A percentile compares a stretch with the other conserved stretches of the same genome.
Conservation (phyloP, 768 basidiomycete species). For the Paxillus involutus region DNA sequence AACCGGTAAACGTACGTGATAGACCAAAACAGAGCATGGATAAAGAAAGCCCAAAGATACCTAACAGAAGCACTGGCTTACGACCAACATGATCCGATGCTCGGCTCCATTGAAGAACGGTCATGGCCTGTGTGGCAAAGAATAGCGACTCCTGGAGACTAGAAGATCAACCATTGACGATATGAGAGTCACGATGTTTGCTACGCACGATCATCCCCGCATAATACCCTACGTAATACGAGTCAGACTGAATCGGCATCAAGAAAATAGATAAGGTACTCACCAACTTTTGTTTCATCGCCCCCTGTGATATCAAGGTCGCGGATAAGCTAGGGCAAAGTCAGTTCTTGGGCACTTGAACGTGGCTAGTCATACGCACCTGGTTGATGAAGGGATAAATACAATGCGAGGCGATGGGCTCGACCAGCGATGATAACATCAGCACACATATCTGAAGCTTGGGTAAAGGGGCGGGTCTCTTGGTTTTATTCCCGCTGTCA, state of each 20-base stretch:
- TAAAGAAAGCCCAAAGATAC: conserved; percentile 57
- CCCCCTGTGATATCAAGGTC: conserved; percentile 39
- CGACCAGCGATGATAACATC: conserved; percentile 44
- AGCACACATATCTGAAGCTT: conserved; percentile 43
- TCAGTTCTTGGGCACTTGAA: not conserved
- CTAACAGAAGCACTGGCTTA: conserved; percentile 68
- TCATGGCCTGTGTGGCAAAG: conserved; percentile 70
- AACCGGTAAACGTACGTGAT: conserved; percentile 56
- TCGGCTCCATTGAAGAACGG: conserved; percentile 73
- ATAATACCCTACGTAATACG: conserved; percentile 29
- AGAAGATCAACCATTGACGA: conserved; percentile 1
- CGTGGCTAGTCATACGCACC: conserved; percentile 16
- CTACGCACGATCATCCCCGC: conserved; percentile 47
- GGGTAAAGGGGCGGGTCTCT: conserved; percentile 42
- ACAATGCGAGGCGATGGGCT: conserved; percentile 46
- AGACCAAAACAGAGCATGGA: conserved; percentile 69
- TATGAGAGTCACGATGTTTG: not conserved
- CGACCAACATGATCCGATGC: conserved; percentile 69
- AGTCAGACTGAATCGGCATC: not conserved
- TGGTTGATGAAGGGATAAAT: conserved; percentile 55
- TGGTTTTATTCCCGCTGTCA: conserved; percentile 6
- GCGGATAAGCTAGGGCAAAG: conserved; percentile 37
- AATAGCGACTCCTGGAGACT: conserved; percentile 63
- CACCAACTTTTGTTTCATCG: conserved; percentile 39
- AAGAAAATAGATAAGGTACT: not conserved